Evolutionary conservation across 73 alveolate genomes (phyloP).

Genomic region (Stentor roeselii): DNA sequence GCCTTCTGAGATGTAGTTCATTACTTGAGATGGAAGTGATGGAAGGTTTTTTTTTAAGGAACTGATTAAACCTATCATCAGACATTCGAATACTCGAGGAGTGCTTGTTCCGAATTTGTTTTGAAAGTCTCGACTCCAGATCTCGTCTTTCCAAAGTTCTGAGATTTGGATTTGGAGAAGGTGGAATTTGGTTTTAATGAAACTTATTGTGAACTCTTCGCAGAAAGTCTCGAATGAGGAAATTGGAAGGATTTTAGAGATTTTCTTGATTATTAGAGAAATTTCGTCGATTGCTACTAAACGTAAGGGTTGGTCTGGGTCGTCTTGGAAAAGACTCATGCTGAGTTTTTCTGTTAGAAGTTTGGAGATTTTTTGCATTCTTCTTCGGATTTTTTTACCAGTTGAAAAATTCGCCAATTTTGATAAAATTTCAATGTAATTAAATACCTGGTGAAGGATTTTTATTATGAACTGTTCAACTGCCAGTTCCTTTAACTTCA

Average conservation of each 20-base stretch:
- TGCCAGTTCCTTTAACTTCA: neutral
- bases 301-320: conserved; percentile 1
- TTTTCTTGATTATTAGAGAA: neutral
- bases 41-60: neutral
- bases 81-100: conserved; percentile 7
- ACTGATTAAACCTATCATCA: neutral
- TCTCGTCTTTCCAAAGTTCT: conserved; percentile 5
- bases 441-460: neutral
- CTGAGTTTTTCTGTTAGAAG: neutral
- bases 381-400: neutral
- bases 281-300: conserved; percentile 2
- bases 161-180: neutral
- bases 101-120: conserved; percentile 10
- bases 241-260: neutral
- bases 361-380: neutral
- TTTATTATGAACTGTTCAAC: neutral
- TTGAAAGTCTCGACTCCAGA: conserved; percentile 16
- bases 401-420: neutral
- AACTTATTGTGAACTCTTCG: neutral
- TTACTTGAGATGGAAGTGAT: neutral
- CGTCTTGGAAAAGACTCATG: neutral
- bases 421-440: neutral
- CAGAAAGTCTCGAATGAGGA: neutral
- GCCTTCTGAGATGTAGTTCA: conserved; percentile 2
- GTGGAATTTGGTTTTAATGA: neutral